phyloP scores from a whole-genome alignment of 257 asterid species.

The Solanum virginianum region DNA sequence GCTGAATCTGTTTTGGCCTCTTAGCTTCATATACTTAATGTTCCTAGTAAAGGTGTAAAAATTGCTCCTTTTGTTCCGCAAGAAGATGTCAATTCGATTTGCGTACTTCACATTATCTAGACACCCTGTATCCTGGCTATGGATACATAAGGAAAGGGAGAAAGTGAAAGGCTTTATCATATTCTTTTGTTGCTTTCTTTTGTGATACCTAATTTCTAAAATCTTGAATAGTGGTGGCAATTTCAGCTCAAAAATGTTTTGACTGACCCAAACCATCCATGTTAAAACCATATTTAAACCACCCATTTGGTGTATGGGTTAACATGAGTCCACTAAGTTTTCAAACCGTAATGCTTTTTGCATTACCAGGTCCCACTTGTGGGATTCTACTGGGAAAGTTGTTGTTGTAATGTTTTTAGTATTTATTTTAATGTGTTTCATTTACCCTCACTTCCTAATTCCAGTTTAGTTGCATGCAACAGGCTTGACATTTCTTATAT shows the following conservation, averaged over 20 bases:
- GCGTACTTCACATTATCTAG: neutral
- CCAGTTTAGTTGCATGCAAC: neutral
- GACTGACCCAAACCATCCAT: neutral
- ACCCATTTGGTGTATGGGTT: neutral
- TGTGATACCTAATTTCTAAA: neutral
- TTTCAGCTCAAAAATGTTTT: neutral
- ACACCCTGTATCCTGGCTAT: neutral
- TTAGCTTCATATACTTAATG: neutral
- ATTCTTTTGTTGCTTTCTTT: neutral
- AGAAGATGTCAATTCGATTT: neutral
- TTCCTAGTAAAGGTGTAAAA: neutral
- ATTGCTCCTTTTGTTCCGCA: neutral
- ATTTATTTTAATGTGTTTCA: neutral
- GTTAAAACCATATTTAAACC: neutral
- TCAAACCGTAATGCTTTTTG: neutral
- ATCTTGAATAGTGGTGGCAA: neutral
- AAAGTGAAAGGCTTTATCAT: neutral
- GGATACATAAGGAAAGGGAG: neutral
- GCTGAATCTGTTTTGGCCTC: neutral
- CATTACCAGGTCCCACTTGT: neutral
- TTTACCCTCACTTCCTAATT: neutral
- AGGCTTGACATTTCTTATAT: neutral
- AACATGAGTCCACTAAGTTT: neutral
- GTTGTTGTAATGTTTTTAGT: neutral
- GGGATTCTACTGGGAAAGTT: too few relatives aligned